Base-by-base conservation (phyloP, 2,329 filamentous ascomycete species). In the Scedosporium dehoogii region DNA sequence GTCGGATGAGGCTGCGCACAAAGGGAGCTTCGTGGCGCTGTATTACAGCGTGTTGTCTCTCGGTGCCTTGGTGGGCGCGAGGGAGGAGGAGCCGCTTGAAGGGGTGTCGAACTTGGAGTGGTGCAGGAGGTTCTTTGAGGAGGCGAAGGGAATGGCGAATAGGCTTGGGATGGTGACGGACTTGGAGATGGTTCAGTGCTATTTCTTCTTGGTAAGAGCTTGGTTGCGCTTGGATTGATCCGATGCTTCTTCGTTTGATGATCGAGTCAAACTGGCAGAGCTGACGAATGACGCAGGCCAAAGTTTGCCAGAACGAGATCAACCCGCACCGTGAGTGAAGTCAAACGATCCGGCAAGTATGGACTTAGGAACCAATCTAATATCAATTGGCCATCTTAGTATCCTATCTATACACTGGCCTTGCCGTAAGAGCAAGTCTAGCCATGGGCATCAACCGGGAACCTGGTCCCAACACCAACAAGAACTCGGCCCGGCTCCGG, bases 251-350 rank as follows among this genome's bases (percentile, higher is more conserved):
- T n/a, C n/a, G n/a, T n/a, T n/a, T n/a, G 14, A 46, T 18, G 12
- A 46, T 46, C 6, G 14, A 14, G 42, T 5, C n/a, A 16, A 14
- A 10, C 42, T 4, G 1, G 12, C 6, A 29, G 21, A 14, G 23
- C 55, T 6, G 12, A 29, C 7, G n/a, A 58, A 42, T 58, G 63
- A 23, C 66, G 14, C 14, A 77, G 75, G 74, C 77, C 6, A 79
- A 80, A 66, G 73, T 80, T 3, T 80, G 77, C 64, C 78, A 80
- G 63, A 79, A 80, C 59, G 77, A 80, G 63, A 70, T 81, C 4
- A 79, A 79, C 59, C 76, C 76, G 5, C 76, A 80, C 63, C 70
- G 76, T 78, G 58, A 65, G 74, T 69, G 6, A 9, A 1, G 23
- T 53, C n/a, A 6, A n/a, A 53, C 9, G 21, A 4, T 27, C 48